Conservation (phyloP, 306 rosid genomes). For the Glycine soja region DNA sequence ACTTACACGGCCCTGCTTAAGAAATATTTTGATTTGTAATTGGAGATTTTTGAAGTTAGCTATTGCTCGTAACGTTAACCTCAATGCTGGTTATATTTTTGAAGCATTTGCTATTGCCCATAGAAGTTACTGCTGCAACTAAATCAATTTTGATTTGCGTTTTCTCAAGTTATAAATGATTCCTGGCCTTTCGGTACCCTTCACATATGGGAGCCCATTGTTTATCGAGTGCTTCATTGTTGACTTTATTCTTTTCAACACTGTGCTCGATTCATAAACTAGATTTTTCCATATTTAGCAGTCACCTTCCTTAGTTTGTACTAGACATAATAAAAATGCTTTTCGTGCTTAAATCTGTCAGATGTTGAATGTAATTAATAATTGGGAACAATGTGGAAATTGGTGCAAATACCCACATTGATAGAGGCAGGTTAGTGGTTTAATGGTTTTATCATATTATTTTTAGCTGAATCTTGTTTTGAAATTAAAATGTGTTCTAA, state of each 20-base stretch:
- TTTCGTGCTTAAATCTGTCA: constrained; percentile 52
- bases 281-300: constrained; percentile 30
- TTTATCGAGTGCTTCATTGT: constrained; percentile 18
- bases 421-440: constrained; percentile 84
- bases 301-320: constrained; percentile 6
- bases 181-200: not conserved
- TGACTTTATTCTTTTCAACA: constrained; percentile 11
- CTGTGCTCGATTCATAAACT: constrained; percentile 26
- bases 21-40: no score
- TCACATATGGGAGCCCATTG: constrained; percentile 2
- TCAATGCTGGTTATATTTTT: no score
- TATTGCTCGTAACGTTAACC: no score
- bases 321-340: not conserved
- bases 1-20: no score
- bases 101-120: no score
- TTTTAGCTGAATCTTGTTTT: not conserved
- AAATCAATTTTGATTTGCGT: not conserved
- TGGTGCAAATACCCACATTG: constrained; percentile 92
- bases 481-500: constrained; percentile 25
- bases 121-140: not conserved
- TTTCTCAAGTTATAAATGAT: constrained; percentile 11
- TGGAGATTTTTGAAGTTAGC: no score
- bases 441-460: constrained; percentile 19
- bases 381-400: constrained; percentile 82
- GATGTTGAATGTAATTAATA: constrained; percentile 75